phyloP scores from a whole-genome alignment of 1,284 basidiomycete genomes.

The Trichosporon faecale region DNA sequence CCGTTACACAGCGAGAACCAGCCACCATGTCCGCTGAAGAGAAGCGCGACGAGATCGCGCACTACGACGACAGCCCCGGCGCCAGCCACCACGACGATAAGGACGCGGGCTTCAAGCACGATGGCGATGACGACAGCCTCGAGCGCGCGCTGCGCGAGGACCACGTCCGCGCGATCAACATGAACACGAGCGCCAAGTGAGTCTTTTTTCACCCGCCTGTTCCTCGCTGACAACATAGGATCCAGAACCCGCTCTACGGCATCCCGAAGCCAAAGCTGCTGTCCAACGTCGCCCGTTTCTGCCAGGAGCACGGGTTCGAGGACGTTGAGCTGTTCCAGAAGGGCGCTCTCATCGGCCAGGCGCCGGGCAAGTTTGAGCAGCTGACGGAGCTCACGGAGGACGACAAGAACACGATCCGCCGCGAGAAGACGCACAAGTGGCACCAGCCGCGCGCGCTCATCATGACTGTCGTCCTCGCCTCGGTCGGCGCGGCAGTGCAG shows the following conservation, averaged over 20 bases:
- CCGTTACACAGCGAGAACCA: not conserved
- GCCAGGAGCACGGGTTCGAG: slow-evolving; percentile 52
- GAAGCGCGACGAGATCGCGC: not conserved
- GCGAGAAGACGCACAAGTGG: slow-evolving; percentile 65
- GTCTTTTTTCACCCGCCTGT: not conserved
- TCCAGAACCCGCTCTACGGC: slow-evolving; percentile 38
- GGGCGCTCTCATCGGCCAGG: slow-evolving; percentile 64
- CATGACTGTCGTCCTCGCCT: slow-evolving; percentile 29
- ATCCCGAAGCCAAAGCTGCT: slow-evolving; percentile 53
- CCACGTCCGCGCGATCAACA: slow-evolving; percentile 15
- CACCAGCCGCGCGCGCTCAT: slow-evolving; percentile 56
- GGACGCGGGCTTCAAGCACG: not conserved
- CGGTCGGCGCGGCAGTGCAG: slow-evolving; percentile 40
- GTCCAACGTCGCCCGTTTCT: slow-evolving; percentile 60
- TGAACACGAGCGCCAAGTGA: slow-evolving; percentile 15
- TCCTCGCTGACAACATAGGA: slow-evolving; percentile 24
- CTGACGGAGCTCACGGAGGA: slow-evolving; percentile 61
- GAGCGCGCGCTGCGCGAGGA: slow-evolving; percentile 1
- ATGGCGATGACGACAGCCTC: not conserved
- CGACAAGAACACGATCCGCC: slow-evolving; percentile 56
- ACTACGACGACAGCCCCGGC: not conserved
- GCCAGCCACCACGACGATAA: not conserved
- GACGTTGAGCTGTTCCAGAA: slow-evolving; percentile 56
- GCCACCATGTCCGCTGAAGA: not conserved
- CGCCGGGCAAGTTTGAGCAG: slow-evolving; percentile 55